These are phyloP conservation scores for Chlorella vulgaris DNA, from an alignment of 139 green algal species.

Conservation along the genomic window DNA sequence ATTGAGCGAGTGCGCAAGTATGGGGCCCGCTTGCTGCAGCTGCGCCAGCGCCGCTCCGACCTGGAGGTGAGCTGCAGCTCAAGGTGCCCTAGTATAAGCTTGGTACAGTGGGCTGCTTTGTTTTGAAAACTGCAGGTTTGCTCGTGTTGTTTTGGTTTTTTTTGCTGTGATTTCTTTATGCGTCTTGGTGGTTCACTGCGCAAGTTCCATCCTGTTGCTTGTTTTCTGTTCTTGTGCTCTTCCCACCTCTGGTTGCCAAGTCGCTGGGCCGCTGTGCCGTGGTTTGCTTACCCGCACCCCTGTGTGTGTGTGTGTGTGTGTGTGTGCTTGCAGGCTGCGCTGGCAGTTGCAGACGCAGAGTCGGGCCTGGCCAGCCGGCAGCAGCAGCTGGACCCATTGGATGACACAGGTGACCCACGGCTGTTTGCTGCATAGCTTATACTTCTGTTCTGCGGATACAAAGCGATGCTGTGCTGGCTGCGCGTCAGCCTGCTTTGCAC, in stretches of 20 bases:
- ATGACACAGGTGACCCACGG: not conserved
- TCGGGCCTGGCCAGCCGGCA: conserved; percentile 24
- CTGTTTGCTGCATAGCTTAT: not conserved
- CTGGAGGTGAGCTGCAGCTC: conserved; percentile 24
- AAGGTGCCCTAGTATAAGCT: too few relatives aligned
- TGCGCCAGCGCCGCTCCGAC: conserved; percentile 47
- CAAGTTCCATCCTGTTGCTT: too few relatives aligned
- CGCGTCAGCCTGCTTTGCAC: not conserved
- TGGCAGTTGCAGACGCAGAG: conserved; percentile 28
- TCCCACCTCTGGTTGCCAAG: too few relatives aligned
- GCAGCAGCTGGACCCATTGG: conserved; percentile 12
- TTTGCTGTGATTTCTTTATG: too few relatives aligned
- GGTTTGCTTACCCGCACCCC: not conserved
- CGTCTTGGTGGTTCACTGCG: too few relatives aligned
- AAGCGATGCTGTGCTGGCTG: not conserved
- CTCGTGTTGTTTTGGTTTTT: too few relatives aligned
- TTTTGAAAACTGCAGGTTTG: too few relatives aligned
- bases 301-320: not conserved
- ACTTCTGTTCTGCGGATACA: not conserved
- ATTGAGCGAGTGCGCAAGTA: conserved; percentile 78
- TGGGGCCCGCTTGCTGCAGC: conserved; percentile 65
- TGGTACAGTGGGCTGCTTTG: too few relatives aligned
- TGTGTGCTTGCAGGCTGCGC: not conserved
- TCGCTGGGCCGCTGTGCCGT: not conserved
- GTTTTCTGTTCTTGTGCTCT: too few relatives aligned